Evolutionary conservation across 1,139 yeast genomes (phyloP).

Genomic region (Saccharomyces hybrid): DNA sequence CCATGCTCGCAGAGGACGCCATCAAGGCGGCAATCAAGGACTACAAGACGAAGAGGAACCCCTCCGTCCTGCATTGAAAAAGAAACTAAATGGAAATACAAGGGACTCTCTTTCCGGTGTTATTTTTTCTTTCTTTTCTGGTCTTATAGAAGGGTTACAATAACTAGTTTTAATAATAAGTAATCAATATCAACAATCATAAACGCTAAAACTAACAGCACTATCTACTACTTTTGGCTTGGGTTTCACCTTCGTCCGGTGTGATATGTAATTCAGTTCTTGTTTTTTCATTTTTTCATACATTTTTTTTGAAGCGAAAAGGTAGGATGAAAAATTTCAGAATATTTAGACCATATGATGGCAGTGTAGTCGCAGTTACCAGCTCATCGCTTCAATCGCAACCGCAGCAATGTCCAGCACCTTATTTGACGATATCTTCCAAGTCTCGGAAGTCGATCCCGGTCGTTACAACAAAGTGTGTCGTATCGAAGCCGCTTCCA

Average conservation of each 20-base stretch:
- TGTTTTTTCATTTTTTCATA: background rate
- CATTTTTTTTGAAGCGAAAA: background rate
- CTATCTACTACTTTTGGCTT: background rate
- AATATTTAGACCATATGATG: background rate
- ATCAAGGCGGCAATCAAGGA: conserved; percentile 95
- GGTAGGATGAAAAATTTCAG: background rate
- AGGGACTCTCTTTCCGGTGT: background rate
- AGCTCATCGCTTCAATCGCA: background rate
- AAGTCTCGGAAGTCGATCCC: conserved; percentile 74
- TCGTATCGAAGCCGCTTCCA: conserved; percentile 81
- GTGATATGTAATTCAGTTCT: background rate
- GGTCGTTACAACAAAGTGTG: conserved; percentile 91
- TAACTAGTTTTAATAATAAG: background rate
- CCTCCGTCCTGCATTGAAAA: background rate
- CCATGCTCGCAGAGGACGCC: conserved; percentile 98
- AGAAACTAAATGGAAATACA: background rate
- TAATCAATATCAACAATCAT: background rate
- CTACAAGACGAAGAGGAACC: conserved; percentile 59
- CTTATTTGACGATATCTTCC: conserved; percentile 89
- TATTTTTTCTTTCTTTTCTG: background rate
- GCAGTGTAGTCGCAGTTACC: background rate
- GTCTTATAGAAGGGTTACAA: background rate
- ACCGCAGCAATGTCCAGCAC: conserved; percentile 56
- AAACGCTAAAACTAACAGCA: background rate
- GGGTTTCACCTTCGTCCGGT: background rate